Base-by-base conservation (phyloP, 495 filamentous ascomycete species). In the Aspergillus diversus region DNA sequence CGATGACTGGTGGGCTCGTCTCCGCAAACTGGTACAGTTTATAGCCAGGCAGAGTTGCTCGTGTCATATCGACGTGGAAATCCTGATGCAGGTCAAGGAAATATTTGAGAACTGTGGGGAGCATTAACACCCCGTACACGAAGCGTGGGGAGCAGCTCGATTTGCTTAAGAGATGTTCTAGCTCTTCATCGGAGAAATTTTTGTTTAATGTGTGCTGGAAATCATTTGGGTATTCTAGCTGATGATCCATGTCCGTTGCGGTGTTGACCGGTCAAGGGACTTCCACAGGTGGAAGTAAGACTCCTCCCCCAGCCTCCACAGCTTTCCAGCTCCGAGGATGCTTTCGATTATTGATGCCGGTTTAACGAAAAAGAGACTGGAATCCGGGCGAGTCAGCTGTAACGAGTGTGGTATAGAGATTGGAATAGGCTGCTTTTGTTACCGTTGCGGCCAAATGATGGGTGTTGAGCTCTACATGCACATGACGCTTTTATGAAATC, bases 81-180 rank as follows among this genome's bases (percentile, higher is more conserved):
- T 34, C 6, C 55, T 71, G 70, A 15, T 60, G 60, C 7, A 59
- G 21, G 39, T 63, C 63, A 54, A 69, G 57, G 42, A 62, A 58
- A 37, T 71, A 69, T 43, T 72, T 73, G 13, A 75, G 60, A 8
- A 68, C 67, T 7, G 71, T 72, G 5, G 73, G 73, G 15, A 75
- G 68, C 71, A 72, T 73, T 6, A 72, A 49, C 0, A 55, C 57
- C 8, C 68, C 73, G 47, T 71, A 72, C 42, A 74, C 63, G 61
- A 74, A 74, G 16, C 67, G 60, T 12, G 69, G 67, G 5, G 64
- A 53, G 35, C 63, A 62, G 47, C 60, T 60, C 15, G 64, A 63
- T 57, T 60, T 49, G 4, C 48, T 35, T 13, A 71, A 60, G 35
- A 69, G 64, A 1, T 35, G 6, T 3, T 46, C 42, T 3, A 73